Conservation (phyloP, 2,329 filamentous ascomycete genomes). For the Sarocladium kiliense region DNA sequence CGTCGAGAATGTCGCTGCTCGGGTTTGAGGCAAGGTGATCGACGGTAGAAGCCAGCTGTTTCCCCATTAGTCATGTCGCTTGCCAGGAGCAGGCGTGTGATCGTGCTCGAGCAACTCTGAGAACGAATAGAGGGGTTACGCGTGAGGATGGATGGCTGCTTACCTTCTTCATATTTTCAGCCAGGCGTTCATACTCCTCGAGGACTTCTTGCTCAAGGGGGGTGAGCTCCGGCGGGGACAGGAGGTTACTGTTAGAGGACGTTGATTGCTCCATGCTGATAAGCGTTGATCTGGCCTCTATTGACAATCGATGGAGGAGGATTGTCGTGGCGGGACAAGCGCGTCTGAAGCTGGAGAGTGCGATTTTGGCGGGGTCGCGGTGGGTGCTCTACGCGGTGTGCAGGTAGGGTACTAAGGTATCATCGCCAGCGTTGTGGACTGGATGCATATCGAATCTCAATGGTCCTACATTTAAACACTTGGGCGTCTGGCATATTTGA, state of each 20-base stretch:
- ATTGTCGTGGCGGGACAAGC: background rate
- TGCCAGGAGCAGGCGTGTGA: no score
- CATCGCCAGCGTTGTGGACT: no score
- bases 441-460: no score
- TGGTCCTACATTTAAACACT: no score
- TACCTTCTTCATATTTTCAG: slow-evolving; percentile 89
- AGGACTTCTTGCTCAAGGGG: slow-evolving; percentile 90
- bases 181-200: slow-evolving; percentile 84
- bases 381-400: no score
- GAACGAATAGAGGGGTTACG: no score
- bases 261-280: slow-evolving; percentile 8
- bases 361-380: slow-evolving; percentile 1
- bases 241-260: slow-evolving; percentile 18
- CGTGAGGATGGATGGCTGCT: background rate
- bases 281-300: background rate
- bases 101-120: no score
- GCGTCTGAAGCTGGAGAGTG: background rate
- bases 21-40: slow-evolving; percentile 64
- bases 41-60: slow-evolving; percentile 54
- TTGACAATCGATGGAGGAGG: background rate
- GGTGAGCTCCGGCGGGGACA: slow-evolving; percentile 54
- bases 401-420: no score
- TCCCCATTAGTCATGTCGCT: background rate
- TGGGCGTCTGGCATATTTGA: no score
- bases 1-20: slow-evolving; percentile 78